Evolutionary conservation across 2,329 filamentous ascomycete species (phyloP), one percentile per base, ranked within the genome.

Genomic region (Botrytis paeoniae): DNA sequence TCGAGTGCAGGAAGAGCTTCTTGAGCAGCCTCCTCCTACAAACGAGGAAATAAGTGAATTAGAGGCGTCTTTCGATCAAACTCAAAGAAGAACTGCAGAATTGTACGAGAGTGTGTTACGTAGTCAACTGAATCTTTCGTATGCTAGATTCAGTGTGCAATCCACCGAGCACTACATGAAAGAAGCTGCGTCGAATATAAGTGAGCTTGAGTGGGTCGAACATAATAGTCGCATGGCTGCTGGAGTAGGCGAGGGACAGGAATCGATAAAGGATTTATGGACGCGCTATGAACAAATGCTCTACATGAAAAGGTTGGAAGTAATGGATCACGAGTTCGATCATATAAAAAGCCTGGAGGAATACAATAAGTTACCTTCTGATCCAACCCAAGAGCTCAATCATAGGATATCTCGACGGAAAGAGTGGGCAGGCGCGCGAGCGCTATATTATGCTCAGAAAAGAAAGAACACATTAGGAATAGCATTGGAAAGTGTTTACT

Each of bases 161-260:
- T 0, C 4, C n/a, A 18, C 0, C 3, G 51, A 54, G 14, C 5
- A n/a, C 14, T 3, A 16, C 6, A 29, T 54, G n/a, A 16, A 8
- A 29, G 25, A 54, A 54, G 1, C 0, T 4, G 14, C 51, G n/a
- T 54, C n/a, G n/a, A 14, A 54, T 16, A 16, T 54, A 29, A 54
- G 14, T 54, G 51, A 29, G 6, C 1, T 1, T 54, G 25, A 29
- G 14, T 54, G 51, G 51, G 51, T 4, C n/a, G 14, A 1, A 54
- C 6, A 3, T 29, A 29, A 54, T 18, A n/a, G n/a, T 29, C 12
- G 48, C 25, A 14, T 14, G 12, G 4, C 12, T n/a, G 48, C 10
- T 54, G 10, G 12, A 5, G 1, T 10, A 14, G 25, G 25, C 10
- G 6, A 16, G 48, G 48, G 48, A n/a, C 14, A 16, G 25, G 14